Evolutionary conservation across 2,329 filamentous ascomycete species (phyloP).

Genomic region (Microdochium paspali): DNA sequence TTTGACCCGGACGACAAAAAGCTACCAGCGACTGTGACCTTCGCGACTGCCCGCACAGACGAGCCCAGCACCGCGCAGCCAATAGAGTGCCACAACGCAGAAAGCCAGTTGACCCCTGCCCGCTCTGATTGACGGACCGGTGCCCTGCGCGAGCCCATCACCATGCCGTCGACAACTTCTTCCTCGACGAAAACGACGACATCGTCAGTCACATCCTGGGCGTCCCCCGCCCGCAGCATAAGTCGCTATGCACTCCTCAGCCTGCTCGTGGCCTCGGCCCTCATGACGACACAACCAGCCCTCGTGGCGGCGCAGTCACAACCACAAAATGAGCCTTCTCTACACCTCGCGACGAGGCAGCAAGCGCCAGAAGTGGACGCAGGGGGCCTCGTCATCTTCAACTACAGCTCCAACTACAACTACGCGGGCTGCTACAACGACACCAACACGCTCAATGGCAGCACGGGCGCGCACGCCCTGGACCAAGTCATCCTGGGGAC

Average conservation of each 20-base stretch:
- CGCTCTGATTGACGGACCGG: no score
- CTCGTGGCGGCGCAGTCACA: not conserved
- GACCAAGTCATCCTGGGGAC: constrained; percentile 27
- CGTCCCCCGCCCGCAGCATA: not conserved
- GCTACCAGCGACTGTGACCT: no score
- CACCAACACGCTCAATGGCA: constrained; percentile 33
- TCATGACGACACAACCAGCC: not conserved
- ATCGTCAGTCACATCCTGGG: not conserved
- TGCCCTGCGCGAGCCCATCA: not conserved
- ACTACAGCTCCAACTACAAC: constrained; percentile 26
- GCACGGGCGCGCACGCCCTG: constrained; percentile 34
- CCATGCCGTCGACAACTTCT: no score
- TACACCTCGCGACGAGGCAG: no score
- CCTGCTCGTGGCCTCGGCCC: not conserved
- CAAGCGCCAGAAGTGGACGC: no score
- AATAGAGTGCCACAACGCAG: no score
- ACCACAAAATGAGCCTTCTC: not conserved
- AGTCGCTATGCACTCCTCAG: not conserved
- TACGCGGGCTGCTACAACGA: constrained; percentile 53
- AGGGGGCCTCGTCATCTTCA: constrained; percentile 21
- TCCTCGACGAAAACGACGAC: not conserved
- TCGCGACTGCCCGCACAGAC: no score
- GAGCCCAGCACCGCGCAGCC: no score
- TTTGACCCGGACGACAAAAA: no score
- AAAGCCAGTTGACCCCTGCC: no score